phyloP scores from a whole-genome alignment of 179 eudicot species.

The Spinacia oleracea region DNA sequence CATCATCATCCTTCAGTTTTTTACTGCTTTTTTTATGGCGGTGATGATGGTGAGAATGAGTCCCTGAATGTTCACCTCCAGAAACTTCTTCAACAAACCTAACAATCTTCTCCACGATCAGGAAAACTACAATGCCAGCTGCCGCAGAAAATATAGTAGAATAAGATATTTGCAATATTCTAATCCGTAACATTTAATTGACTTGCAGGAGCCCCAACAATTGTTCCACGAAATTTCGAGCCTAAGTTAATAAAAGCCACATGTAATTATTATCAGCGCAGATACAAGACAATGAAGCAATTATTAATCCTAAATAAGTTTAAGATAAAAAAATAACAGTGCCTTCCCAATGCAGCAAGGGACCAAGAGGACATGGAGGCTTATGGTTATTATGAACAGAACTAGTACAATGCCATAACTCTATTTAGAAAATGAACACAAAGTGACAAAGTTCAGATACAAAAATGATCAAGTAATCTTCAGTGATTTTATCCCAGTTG shows the following conservation, averaged over 20 bases:
- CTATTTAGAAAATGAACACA: not conserved
- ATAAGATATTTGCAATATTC: constrained; percentile 22
- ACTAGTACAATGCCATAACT: not conserved
- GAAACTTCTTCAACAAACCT: constrained; percentile 80
- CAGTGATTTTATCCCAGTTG: not conserved
- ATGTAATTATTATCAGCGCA: not conserved
- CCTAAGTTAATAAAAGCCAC: not conserved
- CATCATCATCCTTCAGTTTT: constrained; percentile 53
- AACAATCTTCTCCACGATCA: constrained; percentile 82
- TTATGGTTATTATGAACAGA: not conserved
- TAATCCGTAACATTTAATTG: not conserved
- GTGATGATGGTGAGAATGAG: constrained; percentile 68
- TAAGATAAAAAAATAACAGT: not conserved
- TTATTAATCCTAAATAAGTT: not conserved
- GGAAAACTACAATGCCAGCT: constrained; percentile 93
- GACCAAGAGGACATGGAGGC: not conserved
- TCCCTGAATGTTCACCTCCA: constrained; percentile 49
- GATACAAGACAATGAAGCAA: not conserved
- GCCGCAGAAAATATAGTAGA: constrained; percentile 37
- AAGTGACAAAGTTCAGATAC: not conserved
- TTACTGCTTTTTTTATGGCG: constrained; percentile 52
- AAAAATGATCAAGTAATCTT: not conserved
- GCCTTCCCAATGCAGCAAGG: not conserved
- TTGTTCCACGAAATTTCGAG: not conserved
- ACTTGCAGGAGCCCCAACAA: constrained; percentile 6